These are phyloP conservation scores for Oxytropis ochrocephala DNA, from an alignment of 306 rosid genomes.

Conservation along the genomic window DNA sequence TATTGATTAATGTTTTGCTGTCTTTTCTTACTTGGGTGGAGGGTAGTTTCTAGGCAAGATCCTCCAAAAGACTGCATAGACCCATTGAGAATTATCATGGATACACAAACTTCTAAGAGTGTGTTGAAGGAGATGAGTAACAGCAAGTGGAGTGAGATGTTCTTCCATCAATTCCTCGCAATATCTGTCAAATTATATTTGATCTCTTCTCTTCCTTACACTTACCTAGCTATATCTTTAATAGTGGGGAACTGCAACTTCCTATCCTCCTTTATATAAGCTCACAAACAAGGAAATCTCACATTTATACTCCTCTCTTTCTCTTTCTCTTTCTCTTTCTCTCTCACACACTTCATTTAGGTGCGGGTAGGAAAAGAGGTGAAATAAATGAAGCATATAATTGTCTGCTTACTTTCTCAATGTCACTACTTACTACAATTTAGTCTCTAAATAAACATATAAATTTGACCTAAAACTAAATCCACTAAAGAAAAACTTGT, in stretches of 20 bases:
- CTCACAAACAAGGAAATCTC: slow-evolving; percentile 46
- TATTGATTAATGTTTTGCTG: not conserved
- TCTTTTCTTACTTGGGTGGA: slow-evolving; percentile 75
- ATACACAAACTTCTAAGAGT: slow-evolving; percentile 84
- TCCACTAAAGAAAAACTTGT: no score
- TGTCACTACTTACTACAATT: no score
- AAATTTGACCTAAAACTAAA: no score
- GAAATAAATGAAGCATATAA: slow-evolving; percentile 22
- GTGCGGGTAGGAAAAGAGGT: slow-evolving; percentile 8
- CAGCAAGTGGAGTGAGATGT: slow-evolving; percentile 73
- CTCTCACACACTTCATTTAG: not conserved
- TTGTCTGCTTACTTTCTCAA: no score
- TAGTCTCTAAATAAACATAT: no score
- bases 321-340: not conserved
- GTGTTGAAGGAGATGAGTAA: slow-evolving; percentile 96
- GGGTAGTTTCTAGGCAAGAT: slow-evolving; percentile 98
- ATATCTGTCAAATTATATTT: not conserved
- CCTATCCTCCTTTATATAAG: slow-evolving; percentile 50
- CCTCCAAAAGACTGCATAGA: slow-evolving; percentile 98
- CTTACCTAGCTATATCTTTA: slow-evolving; percentile 25
- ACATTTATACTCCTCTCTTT: slow-evolving; percentile 22
- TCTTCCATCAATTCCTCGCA: slow-evolving; percentile 54
- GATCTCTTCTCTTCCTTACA: not conserved
- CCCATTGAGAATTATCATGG: slow-evolving; percentile 91
- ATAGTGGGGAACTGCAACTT: slow-evolving; percentile 46